phyloP scores from a whole-genome alignment of 805 yeast species.

The Aciculoconidium aculeatum region DNA sequence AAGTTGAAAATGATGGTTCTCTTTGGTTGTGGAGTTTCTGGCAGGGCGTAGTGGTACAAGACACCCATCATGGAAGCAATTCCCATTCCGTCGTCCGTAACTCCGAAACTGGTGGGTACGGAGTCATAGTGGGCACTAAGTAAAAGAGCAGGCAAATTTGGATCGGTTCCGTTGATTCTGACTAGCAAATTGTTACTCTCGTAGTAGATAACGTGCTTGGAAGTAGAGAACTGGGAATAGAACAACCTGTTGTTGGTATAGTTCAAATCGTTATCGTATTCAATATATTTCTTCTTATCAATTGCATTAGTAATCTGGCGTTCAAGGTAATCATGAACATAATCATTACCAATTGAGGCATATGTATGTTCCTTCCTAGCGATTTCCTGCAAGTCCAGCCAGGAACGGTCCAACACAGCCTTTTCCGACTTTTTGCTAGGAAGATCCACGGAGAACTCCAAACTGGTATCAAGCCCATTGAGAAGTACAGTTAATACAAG shows the following conservation, averaged over 20 bases:
- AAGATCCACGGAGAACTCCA: slow-evolving; percentile 31
- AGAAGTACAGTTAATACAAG: slow-evolving; percentile 36
- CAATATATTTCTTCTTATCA: slow-evolving; percentile 21
- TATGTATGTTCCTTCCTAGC: slow-evolving; percentile 72
- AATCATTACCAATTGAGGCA: slow-evolving; percentile 68
- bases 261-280: slow-evolving; percentile 36
- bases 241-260: slow-evolving; percentile 44
- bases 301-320: slow-evolving; percentile 29
- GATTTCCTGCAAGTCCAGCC: slow-evolving; percentile 70
- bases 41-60: slow-evolving; percentile 39
- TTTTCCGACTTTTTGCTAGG: slow-evolving; percentile 39
- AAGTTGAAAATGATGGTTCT: slow-evolving; percentile 78
- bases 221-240: slow-evolving; percentile 25
- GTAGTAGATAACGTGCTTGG: slow-evolving; percentile 58
- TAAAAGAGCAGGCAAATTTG: slow-evolving; percentile 57
- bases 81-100: slow-evolving; percentile 92
- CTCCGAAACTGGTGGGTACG: slow-evolving; percentile 81
- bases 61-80: slow-evolving; percentile 74
- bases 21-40: slow-evolving; percentile 44
- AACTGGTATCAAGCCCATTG: slow-evolving; percentile 33
- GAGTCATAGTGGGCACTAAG: slow-evolving; percentile 86
- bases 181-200: slow-evolving; percentile 81
- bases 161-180: slow-evolving; percentile 59
- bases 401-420: slow-evolving; percentile 38
- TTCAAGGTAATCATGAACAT: slow-evolving; percentile 62